Conservation (phyloP, 371 early-diverging fungal genomes). For the Apophysomyces trapeziformis region DNA sequence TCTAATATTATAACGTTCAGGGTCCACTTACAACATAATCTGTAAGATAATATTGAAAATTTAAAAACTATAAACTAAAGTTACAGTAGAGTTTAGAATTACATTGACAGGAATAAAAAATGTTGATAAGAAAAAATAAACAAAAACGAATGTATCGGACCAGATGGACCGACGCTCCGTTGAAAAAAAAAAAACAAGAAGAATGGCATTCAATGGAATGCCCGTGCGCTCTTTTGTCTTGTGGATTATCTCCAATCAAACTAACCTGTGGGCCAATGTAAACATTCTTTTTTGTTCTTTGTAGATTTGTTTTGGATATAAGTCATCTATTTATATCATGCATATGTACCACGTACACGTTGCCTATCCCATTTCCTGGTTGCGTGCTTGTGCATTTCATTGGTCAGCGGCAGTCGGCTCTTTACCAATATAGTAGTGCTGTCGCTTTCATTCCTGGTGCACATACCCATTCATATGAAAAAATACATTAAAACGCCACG, state of each 20-base stretch:
- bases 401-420: background rate
- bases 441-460: background rate
- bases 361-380: background rate
- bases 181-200: background rate
- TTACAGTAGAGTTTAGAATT: too few relatives aligned
- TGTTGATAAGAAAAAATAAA: background rate
- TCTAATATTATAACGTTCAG: too few relatives aligned
- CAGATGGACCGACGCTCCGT: conserved; percentile 3
- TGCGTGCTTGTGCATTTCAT: background rate
- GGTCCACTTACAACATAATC: too few relatives aligned
- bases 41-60: too few relatives aligned
- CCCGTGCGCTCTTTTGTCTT: background rate
- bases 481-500: background rate
- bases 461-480: conserved; percentile 7
- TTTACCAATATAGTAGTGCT: background rate
- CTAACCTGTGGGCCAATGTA: background rate
- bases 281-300: background rate
- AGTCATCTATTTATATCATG: conserved; percentile 1
- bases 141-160: background rate
- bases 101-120: background rate
- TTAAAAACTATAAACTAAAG: too few relatives aligned
- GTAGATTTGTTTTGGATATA: background rate
- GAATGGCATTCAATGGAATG: background rate
- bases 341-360: conserved; percentile 3
- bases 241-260: too few relatives aligned